Base-by-base conservation (phyloP, 179 eudicot species). In the Nepenthes alata region DNA sequence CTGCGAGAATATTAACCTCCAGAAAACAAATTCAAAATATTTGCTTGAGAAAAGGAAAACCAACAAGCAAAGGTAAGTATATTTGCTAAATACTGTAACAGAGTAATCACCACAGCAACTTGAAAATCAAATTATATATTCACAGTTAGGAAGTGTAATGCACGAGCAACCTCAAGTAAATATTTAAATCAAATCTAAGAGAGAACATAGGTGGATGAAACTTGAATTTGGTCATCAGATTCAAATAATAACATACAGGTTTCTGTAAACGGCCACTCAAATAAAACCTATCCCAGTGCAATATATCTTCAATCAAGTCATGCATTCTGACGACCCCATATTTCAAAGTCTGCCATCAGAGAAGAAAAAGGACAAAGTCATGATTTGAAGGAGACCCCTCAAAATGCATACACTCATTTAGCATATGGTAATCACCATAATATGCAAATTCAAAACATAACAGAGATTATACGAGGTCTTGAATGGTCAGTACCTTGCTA, bases 271-370 rank as follows among this genome's bases (percentile, higher is more conserved):
- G 96, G 59, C 99, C 97, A 60, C 89, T 72, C 59, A 87, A 66
- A 65, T 94, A 94, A 72, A 90, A 83, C 58, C 55, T 87, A 54
- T 94, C 83, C 97, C 96, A 94, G 38, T 79, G 78, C 60, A 70
- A 67, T 63, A 90, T 10, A 49, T 94, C 99, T 66, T 75, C 78
- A 64, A 85, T 67, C 74, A 90, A 81, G 64, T 87, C 89, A 74
- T 81, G 80, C 88, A 72, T 78, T 67, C 89, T 85, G 59, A 94
- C 95, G 56, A 90, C 97, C 53, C 97, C 96, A 56, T 94, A 94
- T 78, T 94, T 94, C 74, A 73, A 74, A 63, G 78, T 80, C 94
- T 86, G 83, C 25, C 55, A 59, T 48, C 11, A 54, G 34, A 72
- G 54, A 54, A 56, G 48, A 71, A 39, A 6, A 14, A 59, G 60